These are phyloP conservation scores for Kwoniella shandongensis DNA, from an alignment of 768 basidiomycete genomes.

Conservation along the genomic window DNA sequence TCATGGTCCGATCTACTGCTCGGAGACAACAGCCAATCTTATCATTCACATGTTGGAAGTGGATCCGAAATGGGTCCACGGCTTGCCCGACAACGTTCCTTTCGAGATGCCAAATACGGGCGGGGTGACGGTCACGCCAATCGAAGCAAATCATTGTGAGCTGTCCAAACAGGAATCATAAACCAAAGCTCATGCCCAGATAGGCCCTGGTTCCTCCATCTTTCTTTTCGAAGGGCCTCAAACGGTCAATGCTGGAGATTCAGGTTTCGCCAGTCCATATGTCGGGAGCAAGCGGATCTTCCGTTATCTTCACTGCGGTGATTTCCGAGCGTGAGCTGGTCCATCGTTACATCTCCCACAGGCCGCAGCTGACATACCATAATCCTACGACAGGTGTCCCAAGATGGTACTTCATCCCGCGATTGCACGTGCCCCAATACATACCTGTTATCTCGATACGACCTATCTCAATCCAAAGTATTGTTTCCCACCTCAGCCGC, in stretches of 20 bases:
- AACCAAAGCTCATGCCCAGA: background rate
- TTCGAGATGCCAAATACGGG: constrained; percentile 74
- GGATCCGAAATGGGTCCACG: constrained; percentile 81
- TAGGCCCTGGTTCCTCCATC: constrained; percentile 82
- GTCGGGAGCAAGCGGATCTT: constrained; percentile 71
- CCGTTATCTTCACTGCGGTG: constrained; percentile 93
- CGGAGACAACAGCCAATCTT: constrained; percentile 85
- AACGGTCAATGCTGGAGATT: constrained; percentile 84
- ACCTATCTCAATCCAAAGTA: constrained; percentile 94
- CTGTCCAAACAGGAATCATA: constrained; percentile 1
- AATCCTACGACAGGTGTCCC: constrained; percentile 79
- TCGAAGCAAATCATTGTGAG: constrained; percentile 95
- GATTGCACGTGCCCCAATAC: constrained; percentile 74
- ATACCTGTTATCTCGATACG: constrained; percentile 90
- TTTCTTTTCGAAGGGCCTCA: constrained; percentile 93
- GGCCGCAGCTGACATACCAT: background rate
- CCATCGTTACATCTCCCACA: no score
- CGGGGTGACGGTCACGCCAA: constrained; percentile 84
- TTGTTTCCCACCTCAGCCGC: constrained; percentile 91
- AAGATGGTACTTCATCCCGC: constrained; percentile 80
- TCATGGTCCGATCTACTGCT: constrained; percentile 93
- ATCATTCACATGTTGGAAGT: constrained; percentile 89
- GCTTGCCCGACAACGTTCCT: constrained; percentile 76
- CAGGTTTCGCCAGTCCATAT: constrained; percentile 66
- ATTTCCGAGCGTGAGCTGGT: constrained; percentile 52